Evolutionary conservation across 1,139 yeast genomes (phyloP), one percentile per base, ranked within the genome.

Genomic region (Groenewaldozyma sp.): DNA sequence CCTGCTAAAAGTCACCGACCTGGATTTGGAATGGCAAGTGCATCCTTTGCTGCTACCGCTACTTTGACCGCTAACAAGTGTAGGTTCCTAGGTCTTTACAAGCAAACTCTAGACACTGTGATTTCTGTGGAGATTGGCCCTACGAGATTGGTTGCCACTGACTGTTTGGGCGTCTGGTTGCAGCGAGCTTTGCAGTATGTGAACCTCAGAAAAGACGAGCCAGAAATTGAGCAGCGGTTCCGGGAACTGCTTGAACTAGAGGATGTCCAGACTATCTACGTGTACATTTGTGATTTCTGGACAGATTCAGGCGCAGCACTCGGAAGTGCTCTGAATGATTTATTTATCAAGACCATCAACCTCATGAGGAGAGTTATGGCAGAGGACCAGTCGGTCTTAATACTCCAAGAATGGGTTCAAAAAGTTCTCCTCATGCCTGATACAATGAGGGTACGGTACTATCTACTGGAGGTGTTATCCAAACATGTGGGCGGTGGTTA

Each of bases 271-370:
- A 54, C 53, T 19, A 48, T 77, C 2, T 78, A 78, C 52, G 65
- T 65, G 27, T 79, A 73, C 53, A 70, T 81, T 7, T 61, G 79
- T 36, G 86, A 77, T 47, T 77, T 75, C 51, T 76, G 87, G 76
- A 76, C 76, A 39, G 82, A 77, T 39, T 73, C 84, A 1, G 78
- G 82, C 3, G 76, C 83, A 1, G 78, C 93, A 0, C 60, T 82
- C 27, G 76, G 79, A 4, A 82, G 79, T 49, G 79, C 93, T 0
- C 59, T 83, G 38, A 70, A 68, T 41, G 82, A 76, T 31, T 55
- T 84, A 29, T 69, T 82, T 38, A 48, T 59, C 3, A 81, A 79
- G 47, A 52, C 78, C 35, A 57, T 79, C 4, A 47, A 56, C 1
- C 59, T 76, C 21, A 50, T 71, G 13, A 45, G 35, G 18, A 48